Conservation (phyloP, 2,329 filamentous ascomycete species). For the Alternaria brassicae region DNA sequence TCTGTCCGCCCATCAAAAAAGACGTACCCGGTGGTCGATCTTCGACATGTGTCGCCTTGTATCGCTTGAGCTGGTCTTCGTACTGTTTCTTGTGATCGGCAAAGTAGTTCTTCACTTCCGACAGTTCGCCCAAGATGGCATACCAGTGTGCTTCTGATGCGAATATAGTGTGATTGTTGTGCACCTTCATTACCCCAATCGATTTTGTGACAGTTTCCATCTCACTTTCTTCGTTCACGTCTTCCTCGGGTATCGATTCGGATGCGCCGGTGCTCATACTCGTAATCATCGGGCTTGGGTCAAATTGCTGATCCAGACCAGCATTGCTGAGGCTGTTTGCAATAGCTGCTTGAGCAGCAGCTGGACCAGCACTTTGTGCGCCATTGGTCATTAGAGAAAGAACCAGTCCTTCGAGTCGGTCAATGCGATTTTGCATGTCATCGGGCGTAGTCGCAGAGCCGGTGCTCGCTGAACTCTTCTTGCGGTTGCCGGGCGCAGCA, state of each 20-base stretch:
- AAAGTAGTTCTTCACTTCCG: conserved; percentile 94
- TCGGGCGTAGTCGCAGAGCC: conserved; percentile 71
- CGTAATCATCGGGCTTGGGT: conserved; percentile 63
- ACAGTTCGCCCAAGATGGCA: conserved; percentile 67
- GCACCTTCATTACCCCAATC: conserved; percentile 61
- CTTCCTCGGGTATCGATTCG: conserved; percentile 61
- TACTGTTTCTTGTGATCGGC: conserved; percentile 84
- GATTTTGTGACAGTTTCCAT: conserved; percentile 61
- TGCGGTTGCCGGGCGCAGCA: conserved; percentile 71
- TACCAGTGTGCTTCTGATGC: conserved; percentile 62
- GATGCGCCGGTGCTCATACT: conserved; percentile 64
- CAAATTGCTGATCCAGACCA: conserved; percentile 51
- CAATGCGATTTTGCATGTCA: conserved; percentile 98
- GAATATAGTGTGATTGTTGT: conserved; percentile 58
- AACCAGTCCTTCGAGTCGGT: conserved; percentile 90
- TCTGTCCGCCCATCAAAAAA: conserved; percentile 76
- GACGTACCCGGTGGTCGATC: conserved; percentile 70
- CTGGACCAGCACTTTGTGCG: conserved; percentile 64
- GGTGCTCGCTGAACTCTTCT: conserved; percentile 69
- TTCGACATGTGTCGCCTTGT: conserved; percentile 69
- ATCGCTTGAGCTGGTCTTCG: conserved; percentile 79
- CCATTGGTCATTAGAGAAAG: conserved; percentile 93
- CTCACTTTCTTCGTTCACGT: conserved; percentile 68
- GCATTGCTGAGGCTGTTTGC: conserved; percentile 55
- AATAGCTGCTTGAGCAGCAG: conserved; percentile 66